Percentiles rank a stretch among this genome's conserved stretches.
phyloP scores from a whole-genome alignment of 768 basidiomycete species.

The Paxillus involutus region DNA sequence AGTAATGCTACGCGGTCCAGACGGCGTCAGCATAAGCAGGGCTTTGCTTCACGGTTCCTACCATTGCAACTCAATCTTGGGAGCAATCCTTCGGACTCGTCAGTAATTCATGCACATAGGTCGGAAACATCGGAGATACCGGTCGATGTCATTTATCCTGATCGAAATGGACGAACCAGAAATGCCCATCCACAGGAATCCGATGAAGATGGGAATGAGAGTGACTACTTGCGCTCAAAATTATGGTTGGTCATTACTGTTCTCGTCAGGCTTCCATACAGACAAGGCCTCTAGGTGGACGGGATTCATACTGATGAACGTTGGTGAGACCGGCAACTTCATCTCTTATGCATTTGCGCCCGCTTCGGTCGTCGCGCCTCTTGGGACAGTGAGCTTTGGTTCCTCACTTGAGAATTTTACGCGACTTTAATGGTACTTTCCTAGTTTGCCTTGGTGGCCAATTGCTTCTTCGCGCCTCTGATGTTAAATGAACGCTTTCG shows the following conservation, averaged over 20 bases:
- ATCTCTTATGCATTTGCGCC: slow-evolving; percentile 89
- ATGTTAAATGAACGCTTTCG: slow-evolving; percentile 83
- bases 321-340: slow-evolving; percentile 92
- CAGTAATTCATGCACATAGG: neutral
- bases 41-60: slow-evolving; percentile 36
- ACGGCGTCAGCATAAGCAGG: slow-evolving; percentile 24
- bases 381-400: slow-evolving; percentile 78
- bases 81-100: slow-evolving; percentile 3
- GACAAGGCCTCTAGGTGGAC: slow-evolving; percentile 63
- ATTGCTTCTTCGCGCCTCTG: slow-evolving; percentile 90
- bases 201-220: slow-evolving; percentile 49
- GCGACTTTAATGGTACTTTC: neutral
- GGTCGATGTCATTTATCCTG: slow-evolving; percentile 41
- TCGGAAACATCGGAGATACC: slow-evolving; percentile 24
- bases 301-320: slow-evolving; percentile 85
- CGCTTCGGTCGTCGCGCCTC: slow-evolving; percentile 89
- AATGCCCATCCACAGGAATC: slow-evolving; percentile 17
- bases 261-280: neutral
- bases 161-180: slow-evolving; percentile 5
- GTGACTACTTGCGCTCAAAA: slow-evolving; percentile 80
- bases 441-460: slow-evolving; percentile 90
- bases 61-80: slow-evolving; percentile 26
- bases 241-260: slow-evolving; percentile 57
- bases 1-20: slow-evolving; percentile 18
- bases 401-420: neutral